Evolutionary conservation across 2,329 filamentous ascomycete species (phyloP).

Genomic region (Neopestalotiopsis sp.): DNA sequence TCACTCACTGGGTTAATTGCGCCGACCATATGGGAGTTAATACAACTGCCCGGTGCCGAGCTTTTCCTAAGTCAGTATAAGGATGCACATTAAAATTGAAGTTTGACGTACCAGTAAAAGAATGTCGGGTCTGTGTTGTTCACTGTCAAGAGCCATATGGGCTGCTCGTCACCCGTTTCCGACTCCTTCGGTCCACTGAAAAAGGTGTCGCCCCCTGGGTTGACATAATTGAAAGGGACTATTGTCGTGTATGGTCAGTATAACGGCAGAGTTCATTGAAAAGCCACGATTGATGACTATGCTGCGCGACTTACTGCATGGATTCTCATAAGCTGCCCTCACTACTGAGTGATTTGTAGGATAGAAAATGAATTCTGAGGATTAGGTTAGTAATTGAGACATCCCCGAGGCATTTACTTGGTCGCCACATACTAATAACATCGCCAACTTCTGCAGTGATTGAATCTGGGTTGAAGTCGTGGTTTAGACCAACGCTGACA

Average conservation of each 20-base stretch:
- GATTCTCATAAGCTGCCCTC: slow-evolving; percentile 1
- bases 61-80: slow-evolving; percentile 14
- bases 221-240: slow-evolving; percentile 16
- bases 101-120: slow-evolving; percentile 14
- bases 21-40: slow-evolving; percentile 72
- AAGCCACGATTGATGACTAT: neutral
- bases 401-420: neutral
- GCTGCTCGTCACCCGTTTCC: neutral
- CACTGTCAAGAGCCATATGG: slow-evolving; percentile 5
- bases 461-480: slow-evolving; percentile 10
- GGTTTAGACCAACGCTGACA: slow-evolving; percentile 3
- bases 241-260: neutral
- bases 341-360: slow-evolving; percentile 14
- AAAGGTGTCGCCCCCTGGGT: slow-evolving; percentile 8
- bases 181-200: slow-evolving; percentile 10
- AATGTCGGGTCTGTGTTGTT: slow-evolving; percentile 13
- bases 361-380: slow-evolving; percentile 4
- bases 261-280: neutral
- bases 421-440: neutral
- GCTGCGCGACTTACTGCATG: neutral
- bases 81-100: neutral
- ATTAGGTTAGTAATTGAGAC: neutral
- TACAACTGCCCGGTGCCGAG: slow-evolving; percentile 69
- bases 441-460: slow-evolving; percentile 4
- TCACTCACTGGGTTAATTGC: slow-evolving; percentile 70